Conservation (phyloP, 257 asterid species). For the Petunia axillaris region DNA sequence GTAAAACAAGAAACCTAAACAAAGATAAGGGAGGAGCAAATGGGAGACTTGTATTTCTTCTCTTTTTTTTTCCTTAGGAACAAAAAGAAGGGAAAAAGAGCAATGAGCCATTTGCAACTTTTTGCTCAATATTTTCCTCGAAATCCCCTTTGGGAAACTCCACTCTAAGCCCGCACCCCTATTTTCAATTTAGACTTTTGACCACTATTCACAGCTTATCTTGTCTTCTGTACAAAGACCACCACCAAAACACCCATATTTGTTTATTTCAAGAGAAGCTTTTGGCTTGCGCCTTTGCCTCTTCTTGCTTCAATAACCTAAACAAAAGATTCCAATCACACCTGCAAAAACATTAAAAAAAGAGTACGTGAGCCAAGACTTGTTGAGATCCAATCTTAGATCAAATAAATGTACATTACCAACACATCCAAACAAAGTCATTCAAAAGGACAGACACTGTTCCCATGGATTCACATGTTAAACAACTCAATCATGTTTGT, state of each 20-base stretch:
- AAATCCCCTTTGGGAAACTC: constrained; percentile 33
- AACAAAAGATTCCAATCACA: constrained; percentile 5
- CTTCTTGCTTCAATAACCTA: not conserved
- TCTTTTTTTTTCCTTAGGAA: constrained; percentile 18
- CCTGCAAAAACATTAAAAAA: not conserved
- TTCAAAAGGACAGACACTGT: not conserved
- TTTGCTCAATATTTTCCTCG: constrained; percentile 23
- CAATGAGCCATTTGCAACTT: constrained; percentile 43
- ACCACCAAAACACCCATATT: not conserved
- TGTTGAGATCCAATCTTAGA: not conserved
- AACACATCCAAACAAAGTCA: not conserved
- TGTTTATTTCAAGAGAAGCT: constrained; percentile 11
- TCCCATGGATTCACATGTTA: not conserved
- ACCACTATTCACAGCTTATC: not conserved
- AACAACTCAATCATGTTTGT: not conserved
- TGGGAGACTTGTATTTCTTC: constrained; percentile 35
- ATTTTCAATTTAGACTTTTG: not conserved
- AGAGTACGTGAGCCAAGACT: not conserved
- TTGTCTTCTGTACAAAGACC: constrained; percentile 14
- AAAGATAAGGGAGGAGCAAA: constrained; percentile 37
- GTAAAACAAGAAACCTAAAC: constrained; percentile 8
- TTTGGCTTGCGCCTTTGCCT: constrained; percentile 9
- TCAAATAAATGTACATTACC: not conserved
- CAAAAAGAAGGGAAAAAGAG: not conserved
- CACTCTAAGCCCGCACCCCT: constrained; percentile 44